These are phyloP conservation scores for Lachnellula cervina DNA, from an alignment of 2,329 filamentous ascomycete species.

Conservation along the genomic window DNA sequence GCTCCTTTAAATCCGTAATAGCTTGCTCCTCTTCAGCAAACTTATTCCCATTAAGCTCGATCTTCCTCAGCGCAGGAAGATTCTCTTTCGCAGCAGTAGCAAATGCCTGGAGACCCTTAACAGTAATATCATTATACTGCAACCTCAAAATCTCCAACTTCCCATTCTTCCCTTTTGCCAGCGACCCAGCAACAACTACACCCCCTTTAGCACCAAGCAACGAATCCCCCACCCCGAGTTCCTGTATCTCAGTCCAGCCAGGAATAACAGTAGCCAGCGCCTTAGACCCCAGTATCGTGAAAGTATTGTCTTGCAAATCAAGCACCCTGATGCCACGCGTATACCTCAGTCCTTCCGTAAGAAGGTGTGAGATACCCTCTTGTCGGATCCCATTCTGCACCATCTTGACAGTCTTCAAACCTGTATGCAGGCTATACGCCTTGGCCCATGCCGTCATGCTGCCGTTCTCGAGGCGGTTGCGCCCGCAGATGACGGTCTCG, in stretches of 20 bases:
- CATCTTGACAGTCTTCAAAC: slow-evolving; percentile 88
- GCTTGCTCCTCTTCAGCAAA: slow-evolving; percentile 80
- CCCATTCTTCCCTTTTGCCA: slow-evolving; percentile 70
- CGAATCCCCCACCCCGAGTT: slow-evolving; percentile 87
- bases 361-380: slow-evolving; percentile 79
- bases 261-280: slow-evolving; percentile 71
- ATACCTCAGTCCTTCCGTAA: slow-evolving; percentile 72
- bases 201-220: slow-evolving; percentile 75
- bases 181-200: slow-evolving; percentile 64
- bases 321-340: slow-evolving; percentile 66
- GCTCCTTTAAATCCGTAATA: slow-evolving; percentile 61
- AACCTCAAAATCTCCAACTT: slow-evolving; percentile 77
- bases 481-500: slow-evolving; percentile 95
- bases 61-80: slow-evolving; percentile 72
- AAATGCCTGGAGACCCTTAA: slow-evolving; percentile 67
- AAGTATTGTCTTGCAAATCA: slow-evolving; percentile 97
- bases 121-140: slow-evolving; percentile 92
- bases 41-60: slow-evolving; percentile 95
- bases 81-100: slow-evolving; percentile 60
- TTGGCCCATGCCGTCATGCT: slow-evolving; percentile 95
- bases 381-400: slow-evolving; percentile 96
- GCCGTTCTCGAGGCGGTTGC: slow-evolving; percentile 92
- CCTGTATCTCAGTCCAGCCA: slow-evolving; percentile 69
- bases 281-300: slow-evolving; percentile 73
- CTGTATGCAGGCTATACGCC: slow-evolving; percentile 75